A percentile compares a stretch with the other conserved stretches of the same genome.
Conservation (phyloP, 2,329 filamentous ascomycete species). For the Hymenoscyphus fructigenus region DNA sequence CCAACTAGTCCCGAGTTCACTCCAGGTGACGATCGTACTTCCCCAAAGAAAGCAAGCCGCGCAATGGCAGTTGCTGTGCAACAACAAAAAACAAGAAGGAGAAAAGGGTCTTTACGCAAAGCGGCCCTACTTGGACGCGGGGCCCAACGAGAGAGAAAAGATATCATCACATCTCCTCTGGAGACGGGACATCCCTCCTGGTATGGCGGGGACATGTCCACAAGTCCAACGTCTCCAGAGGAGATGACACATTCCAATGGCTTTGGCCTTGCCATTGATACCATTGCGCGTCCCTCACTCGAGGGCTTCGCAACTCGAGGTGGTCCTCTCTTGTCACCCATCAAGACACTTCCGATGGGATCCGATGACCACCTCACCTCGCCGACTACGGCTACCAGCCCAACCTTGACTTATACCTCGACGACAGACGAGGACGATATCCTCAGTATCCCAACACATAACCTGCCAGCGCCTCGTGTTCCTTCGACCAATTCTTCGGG, state of each 20-base stretch:
- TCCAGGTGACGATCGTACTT: conserved; percentile 30
- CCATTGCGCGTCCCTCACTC: conserved; percentile 47
- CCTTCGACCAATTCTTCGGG: conserved; percentile 49
- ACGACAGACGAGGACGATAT: conserved; percentile 84
- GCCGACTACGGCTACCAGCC: conserved; percentile 46
- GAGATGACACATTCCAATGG: conserved; percentile 25
- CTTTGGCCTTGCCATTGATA: conserved; percentile 49
- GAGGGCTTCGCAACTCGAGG: conserved; percentile 45
- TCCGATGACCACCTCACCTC: conserved; percentile 32
- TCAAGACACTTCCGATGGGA: conserved; percentile 36
- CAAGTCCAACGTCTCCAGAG: conserved; percentile 30
- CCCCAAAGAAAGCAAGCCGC: conserved; percentile 33
- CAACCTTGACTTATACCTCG: conserved; percentile 62
- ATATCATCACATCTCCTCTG: conserved; percentile 42
- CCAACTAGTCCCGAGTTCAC: conserved; percentile 34
- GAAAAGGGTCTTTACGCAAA: conserved; percentile 84
- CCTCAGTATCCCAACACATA: conserved; percentile 58
- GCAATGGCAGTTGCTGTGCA: conserved; percentile 40
- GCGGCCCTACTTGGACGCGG: conserved; percentile 79
- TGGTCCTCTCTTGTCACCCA: conserved; percentile 29
- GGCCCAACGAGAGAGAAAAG: conserved; percentile 59
- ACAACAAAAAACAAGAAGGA: conserved; percentile 59
- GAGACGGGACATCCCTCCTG: conserved; percentile 32
- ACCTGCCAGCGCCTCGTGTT: conserved; percentile 44
- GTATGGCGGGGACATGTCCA: conserved; percentile 22